These are phyloP conservation scores for Phytophthora meadii DNA, from an alignment of 352 stramenopile species.

Conservation along the genomic window DNA sequence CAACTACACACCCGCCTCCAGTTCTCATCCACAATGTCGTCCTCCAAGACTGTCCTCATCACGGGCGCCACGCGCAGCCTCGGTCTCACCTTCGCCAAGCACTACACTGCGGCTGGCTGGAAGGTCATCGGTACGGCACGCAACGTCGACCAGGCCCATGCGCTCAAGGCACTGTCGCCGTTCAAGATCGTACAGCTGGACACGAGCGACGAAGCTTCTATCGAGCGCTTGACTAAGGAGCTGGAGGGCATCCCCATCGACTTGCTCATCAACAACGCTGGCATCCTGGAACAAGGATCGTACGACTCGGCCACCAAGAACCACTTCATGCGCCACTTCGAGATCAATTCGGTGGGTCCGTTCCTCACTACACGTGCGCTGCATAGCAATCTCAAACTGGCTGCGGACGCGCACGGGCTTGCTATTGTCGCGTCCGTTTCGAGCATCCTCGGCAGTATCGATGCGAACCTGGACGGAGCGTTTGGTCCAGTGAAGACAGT, in stretches of 20 bases:
- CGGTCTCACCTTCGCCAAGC: conserved; percentile 46
- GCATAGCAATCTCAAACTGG: conserved; percentile 47
- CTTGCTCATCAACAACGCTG: conserved; percentile 70
- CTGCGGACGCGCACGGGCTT: conserved; percentile 18
- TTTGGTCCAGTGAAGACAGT: conserved; percentile 27
- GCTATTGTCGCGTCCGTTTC: conserved; percentile 49
- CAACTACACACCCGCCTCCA: neutral
- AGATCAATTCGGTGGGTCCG: conserved; percentile 65
- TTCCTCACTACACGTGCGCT: conserved; percentile 61
- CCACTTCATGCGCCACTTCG: conserved; percentile 55
- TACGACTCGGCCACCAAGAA: conserved; percentile 44
- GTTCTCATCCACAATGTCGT: neutral
- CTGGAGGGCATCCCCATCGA: conserved; percentile 58
- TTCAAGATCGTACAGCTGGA: conserved; percentile 59
- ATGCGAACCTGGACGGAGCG: conserved; percentile 16
- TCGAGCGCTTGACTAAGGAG: conserved; percentile 37
- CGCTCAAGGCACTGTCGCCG: conserved; percentile 43
- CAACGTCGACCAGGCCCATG: conserved; percentile 24
- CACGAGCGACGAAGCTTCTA: conserved; percentile 49
- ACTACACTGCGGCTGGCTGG: conserved; percentile 49
- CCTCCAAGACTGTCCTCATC: conserved; percentile 15
- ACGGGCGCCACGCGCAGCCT: conserved; percentile 53
- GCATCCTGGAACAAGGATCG: conserved; percentile 31
- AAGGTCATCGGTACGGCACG: conserved; percentile 50
- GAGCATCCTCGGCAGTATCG: conserved; percentile 30